These are phyloP conservation scores for Orbilia quercus DNA, from an alignment of 2,329 filamentous ascomycete genomes.

Conservation along the genomic window DNA sequence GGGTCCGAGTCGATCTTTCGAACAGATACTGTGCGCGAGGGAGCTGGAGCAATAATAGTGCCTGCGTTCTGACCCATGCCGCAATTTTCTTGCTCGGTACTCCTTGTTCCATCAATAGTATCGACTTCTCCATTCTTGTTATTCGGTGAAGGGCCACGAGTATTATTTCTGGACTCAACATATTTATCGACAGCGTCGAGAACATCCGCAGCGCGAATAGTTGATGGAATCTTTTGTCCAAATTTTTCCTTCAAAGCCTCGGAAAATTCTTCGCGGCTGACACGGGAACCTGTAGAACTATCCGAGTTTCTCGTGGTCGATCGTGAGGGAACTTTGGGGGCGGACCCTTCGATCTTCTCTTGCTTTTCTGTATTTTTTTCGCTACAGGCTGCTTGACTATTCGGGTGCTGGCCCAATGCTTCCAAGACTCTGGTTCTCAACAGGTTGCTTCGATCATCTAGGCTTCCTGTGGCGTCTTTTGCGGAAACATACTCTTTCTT, in stretches of 20 bases:
- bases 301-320: slow-evolving; percentile 39
- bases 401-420: too few species aligned
- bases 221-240: slow-evolving; percentile 42
- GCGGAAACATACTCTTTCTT: too few species aligned
- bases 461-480: slow-evolving; percentile 10
- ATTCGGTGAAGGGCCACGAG: slow-evolving; percentile 32
- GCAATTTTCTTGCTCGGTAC: neutral
- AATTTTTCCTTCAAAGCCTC: slow-evolving; percentile 48
- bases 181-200: slow-evolving; percentile 48
- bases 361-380: slow-evolving; percentile 1
- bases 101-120: neutral
- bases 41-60: slow-evolving; percentile 54
- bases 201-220: slow-evolving; percentile 38
- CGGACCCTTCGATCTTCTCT: neutral
- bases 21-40: slow-evolving; percentile 44
- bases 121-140: slow-evolving; percentile 11
- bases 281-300: slow-evolving; percentile 44
- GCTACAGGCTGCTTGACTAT: neutral
- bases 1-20: slow-evolving; percentile 24
- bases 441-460: slow-evolving; percentile 14
- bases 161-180: slow-evolving; percentile 41
- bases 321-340: slow-evolving; percentile 12
- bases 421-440: too few species aligned
- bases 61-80: neutral
- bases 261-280: slow-evolving; percentile 50